phyloP scores from a whole-genome alignment of 1,284 basidiomycete genomes.

The Melampsora abietis-canadensis region DNA sequence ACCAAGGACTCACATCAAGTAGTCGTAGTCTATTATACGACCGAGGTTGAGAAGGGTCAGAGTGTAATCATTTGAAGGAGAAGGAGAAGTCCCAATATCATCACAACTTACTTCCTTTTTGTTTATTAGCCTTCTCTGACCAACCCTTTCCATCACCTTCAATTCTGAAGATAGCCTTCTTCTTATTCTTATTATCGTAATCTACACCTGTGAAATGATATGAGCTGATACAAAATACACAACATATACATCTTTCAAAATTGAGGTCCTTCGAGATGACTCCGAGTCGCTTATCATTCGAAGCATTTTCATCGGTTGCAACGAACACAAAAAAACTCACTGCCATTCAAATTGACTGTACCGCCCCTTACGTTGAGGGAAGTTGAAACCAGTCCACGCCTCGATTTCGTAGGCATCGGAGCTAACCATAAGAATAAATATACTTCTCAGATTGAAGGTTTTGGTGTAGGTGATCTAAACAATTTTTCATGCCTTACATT shows the following conservation, averaged over 20 bases:
- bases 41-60: no score
- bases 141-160: slow-evolving; percentile 55
- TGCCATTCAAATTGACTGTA: slow-evolving; percentile 59
- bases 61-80: no score
- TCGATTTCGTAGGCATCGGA: slow-evolving; percentile 62
- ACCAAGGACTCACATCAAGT: background rate
- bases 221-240: slow-evolving; percentile 19
- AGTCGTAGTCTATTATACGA: background rate
- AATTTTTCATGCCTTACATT: no score
- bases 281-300: no score
- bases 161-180: slow-evolving; percentile 63
- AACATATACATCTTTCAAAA: no score
- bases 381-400: slow-evolving; percentile 82
- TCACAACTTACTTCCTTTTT: slow-evolving; percentile 54
- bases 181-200: slow-evolving; percentile 70
- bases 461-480: no score
- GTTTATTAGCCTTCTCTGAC: slow-evolving; percentile 51
- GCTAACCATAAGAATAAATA: background rate
- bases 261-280: no score
- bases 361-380: slow-evolving; percentile 70
- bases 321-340: slow-evolving; percentile 44
- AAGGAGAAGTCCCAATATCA: background rate
- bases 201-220: slow-evolving; percentile 66
- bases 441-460: background rate
- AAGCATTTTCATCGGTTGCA: no score